Evolutionary conservation across 495 filamentous ascomycete species (phyloP).

Genomic region (Parathielavia appendiculata): DNA sequence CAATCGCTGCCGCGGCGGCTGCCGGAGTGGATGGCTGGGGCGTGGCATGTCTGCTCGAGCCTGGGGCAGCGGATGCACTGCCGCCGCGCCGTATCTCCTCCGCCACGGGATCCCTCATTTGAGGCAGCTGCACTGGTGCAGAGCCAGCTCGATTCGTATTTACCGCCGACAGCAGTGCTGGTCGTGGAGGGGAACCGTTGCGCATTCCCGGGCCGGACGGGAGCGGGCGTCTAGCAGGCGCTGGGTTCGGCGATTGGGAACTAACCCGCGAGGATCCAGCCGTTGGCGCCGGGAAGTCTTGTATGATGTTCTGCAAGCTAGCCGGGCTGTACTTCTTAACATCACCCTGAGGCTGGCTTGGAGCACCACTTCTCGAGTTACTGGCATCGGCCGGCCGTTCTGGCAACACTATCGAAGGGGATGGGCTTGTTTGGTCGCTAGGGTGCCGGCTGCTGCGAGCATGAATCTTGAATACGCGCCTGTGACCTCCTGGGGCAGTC

Average conservation of each 20-base stretch:
- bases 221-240: neutral
- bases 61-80: neutral
- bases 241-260: slow-evolving; percentile 8
- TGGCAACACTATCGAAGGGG: slow-evolving; percentile 13
- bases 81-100: neutral
- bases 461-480: slow-evolving; percentile 26
- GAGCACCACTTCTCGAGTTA: neutral
- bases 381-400: slow-evolving; percentile 1
- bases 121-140: slow-evolving; percentile 1
- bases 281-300: neutral
- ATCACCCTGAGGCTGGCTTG: neutral
- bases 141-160: slow-evolving; percentile 7
- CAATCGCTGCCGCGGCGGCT: neutral
- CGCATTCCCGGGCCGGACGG: neutral
- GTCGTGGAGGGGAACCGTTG: neutral
- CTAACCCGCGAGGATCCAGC: neutral
- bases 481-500: slow-evolving; percentile 1
- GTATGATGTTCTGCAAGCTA: slow-evolving; percentile 22
- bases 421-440: slow-evolving; percentile 4
- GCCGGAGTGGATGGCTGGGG: neutral
- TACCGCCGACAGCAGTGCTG: neutral
- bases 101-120: neutral
- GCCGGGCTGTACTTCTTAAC: slow-evolving; percentile 20
- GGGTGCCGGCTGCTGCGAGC: slow-evolving; percentile 16
- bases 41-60: neutral